Evolutionary conservation across 2,329 filamentous ascomycete genomes (phyloP).

Genomic region (Aspergillus quadricinctus): DNA sequence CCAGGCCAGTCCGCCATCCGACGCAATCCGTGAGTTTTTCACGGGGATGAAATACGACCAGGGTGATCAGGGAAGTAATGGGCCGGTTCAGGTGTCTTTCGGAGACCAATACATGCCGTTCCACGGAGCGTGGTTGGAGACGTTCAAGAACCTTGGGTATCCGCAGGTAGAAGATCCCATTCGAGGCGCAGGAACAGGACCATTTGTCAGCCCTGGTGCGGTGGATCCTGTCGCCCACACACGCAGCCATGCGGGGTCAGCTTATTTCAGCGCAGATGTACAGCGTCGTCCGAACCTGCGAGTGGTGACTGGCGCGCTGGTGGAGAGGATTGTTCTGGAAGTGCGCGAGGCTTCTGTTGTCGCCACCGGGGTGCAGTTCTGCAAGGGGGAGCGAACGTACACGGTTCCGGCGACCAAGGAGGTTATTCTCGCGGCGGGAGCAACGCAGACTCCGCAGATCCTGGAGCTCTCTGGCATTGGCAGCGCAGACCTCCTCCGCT

Average conservation of each 20-base stretch:
- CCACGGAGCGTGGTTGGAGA: slow-evolving; percentile 12
- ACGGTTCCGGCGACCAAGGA: slow-evolving; percentile 41
- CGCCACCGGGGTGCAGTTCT: slow-evolving; percentile 17
- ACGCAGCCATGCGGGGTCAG: slow-evolving; percentile 14
- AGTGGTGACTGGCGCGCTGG: slow-evolving; percentile 13
- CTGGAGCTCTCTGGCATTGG: slow-evolving; percentile 61
- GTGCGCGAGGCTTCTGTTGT: not conserved
- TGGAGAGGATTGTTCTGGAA: slow-evolving; percentile 12
- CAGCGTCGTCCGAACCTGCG: slow-evolving; percentile 11
- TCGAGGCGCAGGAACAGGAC: slow-evolving; percentile 7
- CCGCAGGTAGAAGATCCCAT: slow-evolving; percentile 14
- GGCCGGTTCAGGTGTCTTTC: not conserved
- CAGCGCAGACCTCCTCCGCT: slow-evolving; percentile 38
- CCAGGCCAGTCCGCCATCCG: slow-evolving; percentile 21
- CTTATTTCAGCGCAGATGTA: slow-evolving; percentile 9
- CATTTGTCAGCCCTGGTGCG: slow-evolving; percentile 10
- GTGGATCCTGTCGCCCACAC: slow-evolving; percentile 13
- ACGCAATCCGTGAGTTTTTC: not conserved
- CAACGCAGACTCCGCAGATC: slow-evolving; percentile 53
- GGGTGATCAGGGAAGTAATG: too few relatives aligned
- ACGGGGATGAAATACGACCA: too few relatives aligned
- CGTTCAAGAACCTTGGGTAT: slow-evolving; percentile 12
- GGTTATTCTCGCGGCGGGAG: slow-evolving; percentile 57
- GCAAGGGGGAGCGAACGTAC: slow-evolving; percentile 14
- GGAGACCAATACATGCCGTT: slow-evolving; percentile 15